These are phyloP conservation scores for Colletotrichum sidae DNA, from an alignment of 2,329 filamentous ascomycete species.

Conservation along the genomic window DNA sequence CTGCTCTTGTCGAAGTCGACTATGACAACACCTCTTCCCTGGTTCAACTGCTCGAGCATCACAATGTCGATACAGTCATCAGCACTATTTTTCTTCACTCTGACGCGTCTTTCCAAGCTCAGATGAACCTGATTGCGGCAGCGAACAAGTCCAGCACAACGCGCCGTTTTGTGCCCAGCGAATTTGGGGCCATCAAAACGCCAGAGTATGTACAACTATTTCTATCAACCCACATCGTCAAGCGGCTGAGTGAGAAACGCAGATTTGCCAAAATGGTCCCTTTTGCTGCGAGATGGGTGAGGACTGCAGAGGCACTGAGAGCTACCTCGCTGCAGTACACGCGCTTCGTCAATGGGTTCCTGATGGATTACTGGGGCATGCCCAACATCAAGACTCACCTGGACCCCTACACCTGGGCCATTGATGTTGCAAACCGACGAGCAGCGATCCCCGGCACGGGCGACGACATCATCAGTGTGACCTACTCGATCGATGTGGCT, in stretches of 20 bases:
- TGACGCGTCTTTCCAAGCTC: slow-evolving; percentile 39
- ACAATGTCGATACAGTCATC: slow-evolving; percentile 57
- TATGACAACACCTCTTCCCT: slow-evolving; percentile 41
- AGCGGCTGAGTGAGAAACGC: background rate
- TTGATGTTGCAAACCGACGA: slow-evolving; percentile 6
- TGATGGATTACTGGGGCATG: slow-evolving; percentile 44
- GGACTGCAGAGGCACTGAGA: background rate
- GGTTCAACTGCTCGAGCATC: slow-evolving; percentile 43
- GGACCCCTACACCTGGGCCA: background rate
- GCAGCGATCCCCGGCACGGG: slow-evolving; percentile 26
- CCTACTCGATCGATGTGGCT: slow-evolving; percentile 26
- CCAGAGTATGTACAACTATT: background rate
- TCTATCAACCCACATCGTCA: no score
- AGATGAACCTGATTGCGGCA: slow-evolving; percentile 56
- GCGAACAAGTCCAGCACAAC: slow-evolving; percentile 51
- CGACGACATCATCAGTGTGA: slow-evolving; percentile 17
- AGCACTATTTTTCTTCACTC: slow-evolving; percentile 49
- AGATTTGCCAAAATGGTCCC: background rate
- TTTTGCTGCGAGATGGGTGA: slow-evolving; percentile 6
- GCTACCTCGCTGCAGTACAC: slow-evolving; percentile 28
- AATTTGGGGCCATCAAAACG: slow-evolving; percentile 41
- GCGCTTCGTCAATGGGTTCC: slow-evolving; percentile 40
- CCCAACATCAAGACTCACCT: slow-evolving; percentile 38
- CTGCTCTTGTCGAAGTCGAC: slow-evolving; percentile 41
- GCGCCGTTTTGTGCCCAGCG: slow-evolving; percentile 55